phyloP scores from a whole-genome alignment of 139 green algal genomes.

The Chloropicon primus region DNA sequence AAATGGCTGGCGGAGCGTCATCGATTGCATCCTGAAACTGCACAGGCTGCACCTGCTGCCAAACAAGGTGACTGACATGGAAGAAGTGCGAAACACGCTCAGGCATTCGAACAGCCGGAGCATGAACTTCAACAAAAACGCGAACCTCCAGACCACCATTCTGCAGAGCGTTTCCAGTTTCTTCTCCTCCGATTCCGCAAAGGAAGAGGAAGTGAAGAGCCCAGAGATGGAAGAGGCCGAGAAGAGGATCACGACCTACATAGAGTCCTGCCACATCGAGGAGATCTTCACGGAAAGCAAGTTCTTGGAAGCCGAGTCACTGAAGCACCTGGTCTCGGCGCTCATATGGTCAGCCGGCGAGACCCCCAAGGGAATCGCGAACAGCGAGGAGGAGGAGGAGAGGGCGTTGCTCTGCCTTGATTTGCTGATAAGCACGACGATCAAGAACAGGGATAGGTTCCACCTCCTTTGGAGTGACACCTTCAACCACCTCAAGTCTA shows the following conservation, averaged over 20 bases:
- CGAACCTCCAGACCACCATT: conserved; percentile 23
- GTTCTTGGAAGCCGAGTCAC: conserved; percentile 53
- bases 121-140: conserved; percentile 9
- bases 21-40: conserved; percentile 70
- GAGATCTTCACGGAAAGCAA: conserved; percentile 76
- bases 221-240: conserved; percentile 19
- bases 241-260: conserved; percentile 21
- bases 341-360: conserved; percentile 47
- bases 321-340: conserved; percentile 66
- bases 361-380: not conserved
- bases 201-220: conserved; percentile 21
- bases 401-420: conserved; percentile 73
- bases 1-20: conserved; percentile 64
- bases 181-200: conserved; percentile 10
- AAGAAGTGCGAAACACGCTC: not conserved
- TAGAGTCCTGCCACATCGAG: conserved; percentile 57
- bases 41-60: conserved; percentile 62
- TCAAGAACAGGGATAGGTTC: conserved; percentile 81
- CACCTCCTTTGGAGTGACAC: conserved; percentile 56
- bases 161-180: conserved; percentile 27
- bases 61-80: not conserved
- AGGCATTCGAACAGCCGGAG: not conserved
- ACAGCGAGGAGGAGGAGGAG: conserved; percentile 16
- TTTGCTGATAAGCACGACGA: conserved; percentile 67
- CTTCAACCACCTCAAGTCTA: conserved; percentile 27